Conservation (phyloP, 179 eudicot species). For the Spergularia azorica region DNA sequence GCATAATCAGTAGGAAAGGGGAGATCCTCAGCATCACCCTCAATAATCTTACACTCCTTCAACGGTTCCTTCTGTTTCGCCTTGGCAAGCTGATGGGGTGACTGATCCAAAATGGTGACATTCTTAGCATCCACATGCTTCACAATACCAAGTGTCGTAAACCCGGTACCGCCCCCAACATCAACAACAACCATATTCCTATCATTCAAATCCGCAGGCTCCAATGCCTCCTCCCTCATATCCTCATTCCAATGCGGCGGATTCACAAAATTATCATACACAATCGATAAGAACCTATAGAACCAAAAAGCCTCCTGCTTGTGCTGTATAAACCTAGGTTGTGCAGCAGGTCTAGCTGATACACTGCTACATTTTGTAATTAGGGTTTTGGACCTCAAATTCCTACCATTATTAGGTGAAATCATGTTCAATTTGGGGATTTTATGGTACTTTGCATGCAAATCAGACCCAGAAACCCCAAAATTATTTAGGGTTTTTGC, state of each 20-base stretch:
- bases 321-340: constrained; percentile 87
- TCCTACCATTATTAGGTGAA: constrained; percentile 21
- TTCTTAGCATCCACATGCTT: constrained; percentile 90
- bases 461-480: constrained; percentile 48
- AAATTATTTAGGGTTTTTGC: constrained; percentile 39
- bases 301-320: constrained; percentile 92
- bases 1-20: constrained; percentile 86
- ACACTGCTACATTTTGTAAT: constrained; percentile 47
- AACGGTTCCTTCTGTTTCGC: constrained; percentile 78
- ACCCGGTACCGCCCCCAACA: constrained; percentile 98
- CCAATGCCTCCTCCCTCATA: constrained; percentile 83
- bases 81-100: constrained; percentile 93
- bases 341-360: constrained; percentile 57
- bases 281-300: constrained; percentile 74
- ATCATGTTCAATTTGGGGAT: constrained; percentile 33
- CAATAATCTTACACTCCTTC: constrained; percentile 80
- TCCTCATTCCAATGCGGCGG: constrained; percentile 92
- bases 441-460: constrained; percentile 31
- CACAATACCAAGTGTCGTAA: constrained; percentile 84
- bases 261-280: constrained; percentile 72
- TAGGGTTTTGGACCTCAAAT: constrained; percentile 31
- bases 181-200: constrained; percentile 74
- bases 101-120: constrained; percentile 90
- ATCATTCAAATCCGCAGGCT: constrained; percentile 66
- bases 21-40: constrained; percentile 97